Evolutionary conservation across 164 flowering plant species (phyloP), one percentile per base, ranked within the genome.

Genomic region (Paratinospora sagittata): DNA sequence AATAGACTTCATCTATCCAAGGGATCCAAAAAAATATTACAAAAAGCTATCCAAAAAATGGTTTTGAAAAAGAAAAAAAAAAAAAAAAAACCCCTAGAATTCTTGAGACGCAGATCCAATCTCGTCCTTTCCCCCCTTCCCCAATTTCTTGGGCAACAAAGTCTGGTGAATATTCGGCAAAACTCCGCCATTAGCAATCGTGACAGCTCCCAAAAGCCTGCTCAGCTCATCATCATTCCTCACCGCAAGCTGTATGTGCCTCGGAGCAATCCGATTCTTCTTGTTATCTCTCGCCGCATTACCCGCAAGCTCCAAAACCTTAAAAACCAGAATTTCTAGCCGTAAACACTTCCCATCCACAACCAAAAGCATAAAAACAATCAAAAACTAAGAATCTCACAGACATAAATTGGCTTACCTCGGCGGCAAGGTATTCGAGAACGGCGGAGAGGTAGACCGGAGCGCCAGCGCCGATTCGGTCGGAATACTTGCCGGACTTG

Each of bases 221-320:
- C 89, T 84, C 69, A 87, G 55, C 75, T 87, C 90, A 62, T 85
- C 90, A 67, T 87, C 90, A 30, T 87, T 87, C 79, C 88, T 80
- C 74, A 87, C 91, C 1, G 91, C 91, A 17, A 87, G 82, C 64
- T 85, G 89, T 34, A 85, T 87, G 63, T 87, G 89, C 82, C 91
- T 83, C 1, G 91, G 91, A 13, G 82, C 84, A n/a, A 87, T 87
- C 13, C 91, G 72, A 19, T 67, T 85, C 85, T 87, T 87, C 82
- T 85, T 87, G 81, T 85, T 84, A 66, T 87, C 91, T 73, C 88
- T 83, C 3, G 91, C 91, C 4, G 89, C 90, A 68, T 85, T 87
- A 14, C 89, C 91, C 49, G 91, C 87, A 13, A 85, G 81, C 64
- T 87, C 91, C 41, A 87, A 76, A 52, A 87, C 88, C 90, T 87